Conservation (phyloP, 2,329 filamentous ascomycete species). For the Penicillium sp. region DNA sequence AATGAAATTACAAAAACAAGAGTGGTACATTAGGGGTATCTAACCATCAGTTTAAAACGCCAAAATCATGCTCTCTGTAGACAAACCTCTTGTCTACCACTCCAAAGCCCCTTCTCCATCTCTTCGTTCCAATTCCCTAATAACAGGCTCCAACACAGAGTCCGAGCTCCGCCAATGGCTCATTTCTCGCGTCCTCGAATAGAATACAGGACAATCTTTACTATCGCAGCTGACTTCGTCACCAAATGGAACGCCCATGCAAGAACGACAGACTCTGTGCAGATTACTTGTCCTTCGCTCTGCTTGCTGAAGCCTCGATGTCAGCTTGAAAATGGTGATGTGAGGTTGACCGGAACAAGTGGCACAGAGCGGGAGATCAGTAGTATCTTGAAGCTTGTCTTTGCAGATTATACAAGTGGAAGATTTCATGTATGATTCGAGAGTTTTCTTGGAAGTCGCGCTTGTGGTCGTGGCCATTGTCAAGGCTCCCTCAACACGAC, state of each 20-base stretch:
- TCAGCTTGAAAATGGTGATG: conserved; percentile 61
- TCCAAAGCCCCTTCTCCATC: conserved; percentile 31
- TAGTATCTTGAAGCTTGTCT: conserved; percentile 48
- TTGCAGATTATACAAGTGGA: conserved; percentile 76
- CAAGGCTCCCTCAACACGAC: conserved; percentile 51
- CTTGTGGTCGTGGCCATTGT: conserved; percentile 16
- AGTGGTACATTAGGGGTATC: not conserved
- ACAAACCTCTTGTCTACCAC: conserved; percentile 26
- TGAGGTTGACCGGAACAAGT: conserved; percentile 40
- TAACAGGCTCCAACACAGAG: conserved; percentile 34
- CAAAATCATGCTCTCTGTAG: not conserved
- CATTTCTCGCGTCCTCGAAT: conserved; percentile 45
- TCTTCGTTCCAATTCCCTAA: conserved; percentile 32
- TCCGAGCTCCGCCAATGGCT: conserved; percentile 35
- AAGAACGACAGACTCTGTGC: conserved; percentile 71
- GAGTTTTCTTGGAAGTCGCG: conserved; percentile 57
- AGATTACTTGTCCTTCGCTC: conserved; percentile 64
- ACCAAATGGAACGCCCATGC: conserved; percentile 65
- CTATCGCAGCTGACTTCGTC: conserved; percentile 86
- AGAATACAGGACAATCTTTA: conserved; percentile 90
- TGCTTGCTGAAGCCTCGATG: conserved; percentile 56
- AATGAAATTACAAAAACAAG: too few relatives aligned
- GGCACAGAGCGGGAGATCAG: conserved; percentile 39
- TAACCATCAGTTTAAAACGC: not conserved
- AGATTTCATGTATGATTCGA: conserved; percentile 90